Percentiles rank a stretch among this genome's conserved stretches.
These are phyloP conservation scores for Mycena metata DNA, from an alignment of 768 basidiomycete species.

Conservation along the genomic window DNA sequence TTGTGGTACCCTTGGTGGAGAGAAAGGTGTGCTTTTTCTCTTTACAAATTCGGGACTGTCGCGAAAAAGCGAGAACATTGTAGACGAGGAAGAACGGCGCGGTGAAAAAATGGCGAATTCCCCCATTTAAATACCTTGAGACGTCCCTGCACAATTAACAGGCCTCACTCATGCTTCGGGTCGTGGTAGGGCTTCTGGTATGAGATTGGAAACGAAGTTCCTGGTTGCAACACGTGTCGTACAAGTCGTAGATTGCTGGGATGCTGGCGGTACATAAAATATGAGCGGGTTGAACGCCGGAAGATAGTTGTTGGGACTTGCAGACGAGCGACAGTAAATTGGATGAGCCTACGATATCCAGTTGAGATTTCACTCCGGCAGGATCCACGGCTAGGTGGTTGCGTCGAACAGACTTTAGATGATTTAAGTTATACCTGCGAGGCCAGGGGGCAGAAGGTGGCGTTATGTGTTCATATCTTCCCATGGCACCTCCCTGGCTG, in stretches of 20 bases:
- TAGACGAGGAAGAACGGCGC: background rate
- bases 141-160: conserved; percentile 24
- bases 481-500: background rate
- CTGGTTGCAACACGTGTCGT: conserved; percentile 17
- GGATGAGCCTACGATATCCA: background rate
- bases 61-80: conserved; percentile 46
- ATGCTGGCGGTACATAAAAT: background rate
- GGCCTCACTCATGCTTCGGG: conserved; percentile 34
- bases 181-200: conserved; percentile 32
- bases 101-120: conserved; percentile 1
- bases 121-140: conserved; percentile 26
- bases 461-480: conserved; percentile 16
- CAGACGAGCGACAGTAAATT: background rate
- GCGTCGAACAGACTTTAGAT: conserved; percentile 36
- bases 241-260: conserved; percentile 1
- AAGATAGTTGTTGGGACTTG: background rate
- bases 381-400: conserved; percentile 28
- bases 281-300: background rate
- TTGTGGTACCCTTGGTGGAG: conserved; percentile 58
- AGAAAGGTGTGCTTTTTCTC: conserved; percentile 55
- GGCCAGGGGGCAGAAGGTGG: conserved; percentile 16
- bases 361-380: background rate
- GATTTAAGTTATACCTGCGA: conserved; percentile 29
- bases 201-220: conserved; percentile 34
- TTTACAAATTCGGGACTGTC: conserved; percentile 66